Conservation (phyloP, 2,329 filamentous ascomycete genomes). For the Botrytis galanthina region DNA sequence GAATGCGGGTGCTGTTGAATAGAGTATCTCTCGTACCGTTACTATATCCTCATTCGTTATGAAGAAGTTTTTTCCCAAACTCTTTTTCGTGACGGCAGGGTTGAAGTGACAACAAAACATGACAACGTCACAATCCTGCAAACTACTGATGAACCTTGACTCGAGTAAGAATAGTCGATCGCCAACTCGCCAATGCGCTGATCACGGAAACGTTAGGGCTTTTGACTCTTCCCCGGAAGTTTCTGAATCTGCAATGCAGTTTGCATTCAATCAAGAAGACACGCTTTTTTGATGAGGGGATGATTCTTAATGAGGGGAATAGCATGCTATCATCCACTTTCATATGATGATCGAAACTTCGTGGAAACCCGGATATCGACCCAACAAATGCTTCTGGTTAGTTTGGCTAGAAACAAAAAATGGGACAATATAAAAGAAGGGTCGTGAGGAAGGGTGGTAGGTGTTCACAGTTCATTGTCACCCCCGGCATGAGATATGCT, state of each 20-base stretch:
- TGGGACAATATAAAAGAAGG: neutral
- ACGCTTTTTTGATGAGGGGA: neutral
- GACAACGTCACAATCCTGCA: neutral
- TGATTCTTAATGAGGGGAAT: neutral
- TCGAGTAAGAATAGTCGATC: neutral
- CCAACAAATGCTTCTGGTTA: neutral
- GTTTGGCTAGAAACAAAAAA: neutral
- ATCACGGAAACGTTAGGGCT: neutral
- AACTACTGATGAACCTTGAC: neutral
- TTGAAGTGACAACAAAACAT: conserved; percentile 7
- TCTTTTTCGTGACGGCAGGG: neutral
- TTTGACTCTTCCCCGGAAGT: neutral
- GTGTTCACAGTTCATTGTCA: neutral
- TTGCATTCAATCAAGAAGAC: neutral
- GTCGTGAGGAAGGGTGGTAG: neutral
- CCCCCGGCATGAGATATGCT: neutral
- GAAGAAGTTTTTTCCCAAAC: neutral
- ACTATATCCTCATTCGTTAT: neutral
- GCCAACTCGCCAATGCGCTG: neutral
- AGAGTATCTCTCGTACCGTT: neutral
- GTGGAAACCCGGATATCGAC: neutral
- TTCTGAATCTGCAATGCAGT: neutral
- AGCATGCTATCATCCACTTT: neutral
- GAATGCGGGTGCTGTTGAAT: neutral
- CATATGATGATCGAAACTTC: neutral